Base-by-base conservation (phyloP, 2,329 filamentous ascomycete genomes). In the Diaporthe destruens region DNA sequence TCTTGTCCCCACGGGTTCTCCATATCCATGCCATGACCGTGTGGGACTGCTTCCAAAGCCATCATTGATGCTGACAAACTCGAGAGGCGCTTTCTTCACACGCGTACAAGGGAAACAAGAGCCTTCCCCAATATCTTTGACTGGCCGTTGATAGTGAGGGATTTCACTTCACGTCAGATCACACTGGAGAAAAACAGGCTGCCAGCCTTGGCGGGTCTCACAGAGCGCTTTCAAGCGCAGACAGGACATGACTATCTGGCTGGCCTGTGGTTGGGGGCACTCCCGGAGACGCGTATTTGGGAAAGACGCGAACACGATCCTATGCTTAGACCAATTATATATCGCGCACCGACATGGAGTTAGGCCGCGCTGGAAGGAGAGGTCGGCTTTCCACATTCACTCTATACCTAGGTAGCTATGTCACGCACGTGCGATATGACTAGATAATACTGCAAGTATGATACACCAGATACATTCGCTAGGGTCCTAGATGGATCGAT, bases 201-300 rank as follows among this genome's bases (percentile, higher is more conserved):
- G 32, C 55, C 34, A 16, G 55, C 55, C 55, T 57, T 57, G n/a
- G 55, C 55, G 8, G 55, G 55, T 18, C 55, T 57, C 34, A 34
- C 55, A n/a, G n/a, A 57, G 20, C 20, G 34, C 6, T 25, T 47
- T 18, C 44, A 6, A 47, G 11, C 9, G 12, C 11, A 57, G n/a
- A 25, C 18, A 47, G 44, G 55, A 20, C 6, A 18, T 39, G 20
- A 9, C 6, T 57, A 57, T 9, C 20, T 57, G 16, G 55, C 55
- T 42, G 55, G 55, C 12, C 34, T 57, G 11, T 57, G 55, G 55
- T n/a, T 39, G 20, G 55, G 25, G 42, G n/a, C 5, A 16, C 6
- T 57, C 51, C 25, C 23, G 2, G 3, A 25, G 2, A 16, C 23
- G 7, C 51, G 32, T 32, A 0, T 29, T 18, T 54, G 51, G 51